Evolutionary conservation across 2,329 filamentous ascomycete species (phyloP).

Genomic region (Fusarium secorum): DNA sequence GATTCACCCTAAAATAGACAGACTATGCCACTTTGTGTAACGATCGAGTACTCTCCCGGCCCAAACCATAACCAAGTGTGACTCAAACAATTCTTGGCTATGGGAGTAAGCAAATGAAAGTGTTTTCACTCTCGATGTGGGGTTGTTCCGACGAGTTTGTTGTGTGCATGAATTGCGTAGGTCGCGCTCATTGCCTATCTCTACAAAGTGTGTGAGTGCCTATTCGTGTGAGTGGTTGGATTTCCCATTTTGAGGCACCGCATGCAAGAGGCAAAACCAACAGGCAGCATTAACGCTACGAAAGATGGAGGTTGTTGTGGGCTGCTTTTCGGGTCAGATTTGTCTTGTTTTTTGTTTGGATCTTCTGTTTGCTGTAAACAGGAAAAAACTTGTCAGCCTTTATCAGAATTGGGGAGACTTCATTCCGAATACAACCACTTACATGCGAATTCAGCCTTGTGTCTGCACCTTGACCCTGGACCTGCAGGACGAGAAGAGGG

Average conservation of each 20-base stretch:
- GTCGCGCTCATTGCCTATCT: conserved; percentile 12
- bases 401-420: not conserved
- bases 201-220: not conserved
- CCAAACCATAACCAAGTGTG: not conserved
- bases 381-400: not conserved
- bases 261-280: not conserved
- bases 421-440: not conserved
- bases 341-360: not conserved
- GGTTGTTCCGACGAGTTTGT: not conserved
- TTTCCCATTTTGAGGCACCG: not conserved
- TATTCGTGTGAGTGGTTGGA: not conserved
- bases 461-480: not conserved
- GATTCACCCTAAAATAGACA: not conserved
- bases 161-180: not conserved
- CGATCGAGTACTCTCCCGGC: not conserved
- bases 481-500: not conserved
- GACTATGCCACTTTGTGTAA: not conserved
- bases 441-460: conserved; percentile 11
- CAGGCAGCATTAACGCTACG: conserved; percentile 12
- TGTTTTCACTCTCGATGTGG: not conserved
- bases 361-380: not conserved
- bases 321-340: not conserved
- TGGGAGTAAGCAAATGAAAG: not conserved
- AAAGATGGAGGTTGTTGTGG: not conserved
- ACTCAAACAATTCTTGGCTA: conserved; percentile 2